Evolutionary conservation across 2,329 filamentous ascomycete genomes (phyloP).

Genomic region (Aulographum hederae): DNA sequence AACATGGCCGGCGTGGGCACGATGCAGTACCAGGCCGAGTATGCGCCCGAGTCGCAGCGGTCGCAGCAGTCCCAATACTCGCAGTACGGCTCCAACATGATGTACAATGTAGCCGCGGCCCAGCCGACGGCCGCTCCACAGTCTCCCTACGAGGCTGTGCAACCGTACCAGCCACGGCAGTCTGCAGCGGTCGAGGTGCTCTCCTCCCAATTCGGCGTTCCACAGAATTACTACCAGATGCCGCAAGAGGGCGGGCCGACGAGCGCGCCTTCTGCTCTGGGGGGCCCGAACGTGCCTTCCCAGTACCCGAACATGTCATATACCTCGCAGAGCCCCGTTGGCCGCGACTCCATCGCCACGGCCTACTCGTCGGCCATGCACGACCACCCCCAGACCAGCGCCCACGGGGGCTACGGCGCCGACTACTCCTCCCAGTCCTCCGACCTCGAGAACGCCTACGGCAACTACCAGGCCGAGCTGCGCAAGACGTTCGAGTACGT

Average conservation of each 20-base stretch:
- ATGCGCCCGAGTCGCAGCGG: constrained; percentile 29
- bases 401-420: constrained; percentile 17
- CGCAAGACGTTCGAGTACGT: constrained; percentile 54
- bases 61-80: constrained; percentile 20
- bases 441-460: constrained; percentile 44
- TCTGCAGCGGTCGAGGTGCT: constrained; percentile 63
- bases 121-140: constrained; percentile 25
- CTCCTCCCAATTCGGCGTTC: constrained; percentile 45
- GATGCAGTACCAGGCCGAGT: constrained; percentile 50
- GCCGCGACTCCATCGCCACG: constrained; percentile 29
- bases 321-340: constrained; percentile 42
- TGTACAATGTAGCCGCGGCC: constrained; percentile 61
- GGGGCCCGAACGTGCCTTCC: constrained; percentile 45
- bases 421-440: constrained; percentile 13
- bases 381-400: constrained; percentile 25
- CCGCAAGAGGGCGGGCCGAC: constrained; percentile 39
- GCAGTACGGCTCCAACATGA: constrained; percentile 45
- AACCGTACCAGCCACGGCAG: constrained; percentile 54
- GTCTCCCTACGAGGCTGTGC: constrained; percentile 54
- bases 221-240: constrained; percentile 54
- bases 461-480: constrained; percentile 36
- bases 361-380: constrained; percentile 34
- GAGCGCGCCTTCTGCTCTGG: constrained; percentile 39
- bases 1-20: constrained; percentile 24
- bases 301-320: constrained; percentile 37